Percentiles rank a stretch among this genome's conserved stretches.
Conservation (phyloP, 169 alveolate species). For the Babesia divergens region DNA sequence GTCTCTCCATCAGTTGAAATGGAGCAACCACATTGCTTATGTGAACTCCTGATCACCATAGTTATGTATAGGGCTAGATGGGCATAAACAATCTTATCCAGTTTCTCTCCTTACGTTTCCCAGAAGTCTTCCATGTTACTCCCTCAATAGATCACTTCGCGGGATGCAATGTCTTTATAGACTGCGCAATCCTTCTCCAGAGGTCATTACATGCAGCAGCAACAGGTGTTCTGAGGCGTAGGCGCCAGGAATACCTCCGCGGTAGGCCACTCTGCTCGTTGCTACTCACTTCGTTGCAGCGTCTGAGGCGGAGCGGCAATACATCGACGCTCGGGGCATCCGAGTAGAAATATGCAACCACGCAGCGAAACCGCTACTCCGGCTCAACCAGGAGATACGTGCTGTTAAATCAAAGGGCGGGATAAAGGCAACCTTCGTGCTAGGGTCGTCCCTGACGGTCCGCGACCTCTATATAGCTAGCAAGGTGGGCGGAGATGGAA, state of each 20-base stretch:
- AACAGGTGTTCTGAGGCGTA: conserved; percentile 12
- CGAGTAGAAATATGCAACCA: conserved; percentile 34
- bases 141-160: conserved; percentile 32
- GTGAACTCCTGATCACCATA: too few relatives aligned
- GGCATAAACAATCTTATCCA: conserved; percentile 48
- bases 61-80: conserved; percentile 7
- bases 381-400: conserved; percentile 19
- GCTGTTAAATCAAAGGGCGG: conserved; percentile 41
- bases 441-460: conserved; percentile 47
- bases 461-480: conserved; percentile 16
- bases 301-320: conserved; percentile 4
- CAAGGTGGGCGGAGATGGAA: background rate
- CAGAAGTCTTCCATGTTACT: conserved; percentile 10
- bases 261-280: background rate
- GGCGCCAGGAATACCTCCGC: conserved; percentile 12
- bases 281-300: background rate
- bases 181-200: conserved; percentile 42
- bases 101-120: conserved; percentile 18
- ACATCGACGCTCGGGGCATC: conserved; percentile 10
- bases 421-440: conserved; percentile 38
- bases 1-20: too few relatives aligned
- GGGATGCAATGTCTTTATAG: conserved; percentile 37
- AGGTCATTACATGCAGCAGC: conserved; percentile 53
- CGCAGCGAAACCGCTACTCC: conserved; percentile 40
- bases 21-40: too few relatives aligned